phyloP scores from a whole-genome alignment of 2,329 filamentous ascomycete species.

The Drechslera avenae region DNA sequence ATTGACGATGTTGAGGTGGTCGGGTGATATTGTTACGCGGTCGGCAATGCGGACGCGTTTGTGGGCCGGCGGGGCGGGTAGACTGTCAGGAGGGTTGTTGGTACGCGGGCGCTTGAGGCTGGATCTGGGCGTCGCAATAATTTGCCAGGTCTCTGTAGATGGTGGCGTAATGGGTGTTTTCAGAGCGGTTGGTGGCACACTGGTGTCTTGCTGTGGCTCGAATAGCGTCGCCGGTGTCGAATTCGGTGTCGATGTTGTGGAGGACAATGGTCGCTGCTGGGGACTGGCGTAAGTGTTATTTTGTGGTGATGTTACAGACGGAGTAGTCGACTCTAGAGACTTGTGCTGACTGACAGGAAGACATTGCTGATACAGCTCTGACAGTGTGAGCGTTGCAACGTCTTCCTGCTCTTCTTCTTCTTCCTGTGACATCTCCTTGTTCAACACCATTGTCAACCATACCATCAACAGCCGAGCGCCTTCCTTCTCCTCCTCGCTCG shows the following conservation, averaged over 20 bases:
- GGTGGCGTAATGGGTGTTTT: background rate
- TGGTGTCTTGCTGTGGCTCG: too few relatives aligned
- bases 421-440: constrained; percentile 3
- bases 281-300: background rate
- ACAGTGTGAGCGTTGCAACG: too few relatives aligned
- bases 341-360: too few relatives aligned
- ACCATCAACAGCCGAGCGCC: constrained; percentile 3
- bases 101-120: constrained; percentile 15
- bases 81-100: background rate
- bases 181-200: background rate
- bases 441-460: constrained; percentile 3
- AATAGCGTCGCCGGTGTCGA: too few relatives aligned
- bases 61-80: background rate
- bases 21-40: constrained; percentile 13
- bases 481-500: constrained; percentile 12
- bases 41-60: constrained; percentile 19
- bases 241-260: too few relatives aligned
- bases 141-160: background rate
- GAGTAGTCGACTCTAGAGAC: too few relatives aligned
- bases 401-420: background rate
- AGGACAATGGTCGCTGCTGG: background rate
- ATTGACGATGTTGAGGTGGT: constrained; percentile 10
- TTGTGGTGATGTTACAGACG: too few relatives aligned
- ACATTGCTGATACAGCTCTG: too few relatives aligned
- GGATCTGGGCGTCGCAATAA: background rate